Conservation (phyloP, 495 filamentous ascomycete species). For the Beverwykella pulmonaria region DNA sequence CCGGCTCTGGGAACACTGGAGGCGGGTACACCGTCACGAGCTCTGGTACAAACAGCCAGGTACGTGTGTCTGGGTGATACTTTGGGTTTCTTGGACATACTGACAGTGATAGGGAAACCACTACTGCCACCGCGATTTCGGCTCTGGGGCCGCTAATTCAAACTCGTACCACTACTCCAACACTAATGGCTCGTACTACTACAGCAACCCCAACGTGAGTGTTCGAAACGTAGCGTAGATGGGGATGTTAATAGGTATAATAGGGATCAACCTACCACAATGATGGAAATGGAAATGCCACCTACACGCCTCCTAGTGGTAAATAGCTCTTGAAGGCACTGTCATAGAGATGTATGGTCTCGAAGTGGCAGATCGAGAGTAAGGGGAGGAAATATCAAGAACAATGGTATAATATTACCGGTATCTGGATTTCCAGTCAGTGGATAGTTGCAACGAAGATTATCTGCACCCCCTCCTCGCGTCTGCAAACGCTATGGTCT, state of each 20-base stretch:
- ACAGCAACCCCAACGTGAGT: constrained; percentile 56
- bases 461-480: too few species aligned
- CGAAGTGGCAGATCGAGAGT: too few species aligned
- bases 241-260: neutral
- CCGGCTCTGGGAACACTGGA: neutral
- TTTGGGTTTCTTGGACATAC: neutral
- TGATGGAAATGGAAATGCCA: constrained; percentile 12
- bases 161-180: constrained; percentile 65
- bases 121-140: constrained; percentile 59
- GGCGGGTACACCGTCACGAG: constrained; percentile 25
- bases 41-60: constrained; percentile 35
- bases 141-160: constrained; percentile 48
- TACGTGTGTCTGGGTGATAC: neutral
- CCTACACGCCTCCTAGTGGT: constrained; percentile 7
- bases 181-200: constrained; percentile 61
- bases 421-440: too few species aligned
- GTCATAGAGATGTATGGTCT: too few species aligned
- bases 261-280: constrained; percentile 25
- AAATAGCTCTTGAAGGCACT: constrained; percentile 15
- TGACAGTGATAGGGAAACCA: constrained; percentile 49
- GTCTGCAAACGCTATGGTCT: too few species aligned
- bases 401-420: too few species aligned
- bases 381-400: neutral
- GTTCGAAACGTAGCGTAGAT: neutral
- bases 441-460: too few species aligned